These are phyloP conservation scores for Saccharomyces hybrid DNA, from an alignment of 1,139 yeast genomes.

Conservation along the genomic window DNA sequence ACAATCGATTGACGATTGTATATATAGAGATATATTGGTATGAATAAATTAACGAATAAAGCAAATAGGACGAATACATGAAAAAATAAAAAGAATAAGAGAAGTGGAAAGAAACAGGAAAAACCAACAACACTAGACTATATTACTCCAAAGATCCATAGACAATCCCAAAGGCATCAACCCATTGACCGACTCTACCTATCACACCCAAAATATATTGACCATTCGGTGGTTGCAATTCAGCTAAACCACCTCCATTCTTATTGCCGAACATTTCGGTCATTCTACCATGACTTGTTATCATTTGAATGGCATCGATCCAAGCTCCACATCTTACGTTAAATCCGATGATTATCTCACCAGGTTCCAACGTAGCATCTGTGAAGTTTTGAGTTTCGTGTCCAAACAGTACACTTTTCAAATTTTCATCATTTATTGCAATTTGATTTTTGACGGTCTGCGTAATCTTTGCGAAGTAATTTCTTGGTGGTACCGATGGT, in stretches of 20 bases:
- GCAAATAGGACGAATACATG: neutral
- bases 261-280: conserved; percentile 54
- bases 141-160: conserved; percentile 19
- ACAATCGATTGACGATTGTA: neutral
- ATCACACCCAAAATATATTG: conserved; percentile 57
- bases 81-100: neutral
- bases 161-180: conserved; percentile 57
- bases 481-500: conserved; percentile 44
- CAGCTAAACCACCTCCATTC: conserved; percentile 60
- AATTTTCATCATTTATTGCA: conserved; percentile 5
- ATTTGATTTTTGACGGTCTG: conserved; percentile 17
- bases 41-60: neutral
- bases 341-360: conserved; percentile 55
- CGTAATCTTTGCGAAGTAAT: conserved; percentile 34
- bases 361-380: conserved; percentile 48
- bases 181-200: conserved; percentile 63
- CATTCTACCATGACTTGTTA: conserved; percentile 49
- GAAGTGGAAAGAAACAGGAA: too few relatives aligned
- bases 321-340: conserved; percentile 72
- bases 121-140: neutral
- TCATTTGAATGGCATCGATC: conserved; percentile 76
- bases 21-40: neutral
- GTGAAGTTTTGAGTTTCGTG: conserved; percentile 49
- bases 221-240: conserved; percentile 54
- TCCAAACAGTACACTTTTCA: conserved; percentile 45